Percentiles rank a stretch among this genome's conserved stretches.
phyloP scores from a whole-genome alignment of 2,329 filamentous ascomycete genomes.

The Nemania abortiva region DNA sequence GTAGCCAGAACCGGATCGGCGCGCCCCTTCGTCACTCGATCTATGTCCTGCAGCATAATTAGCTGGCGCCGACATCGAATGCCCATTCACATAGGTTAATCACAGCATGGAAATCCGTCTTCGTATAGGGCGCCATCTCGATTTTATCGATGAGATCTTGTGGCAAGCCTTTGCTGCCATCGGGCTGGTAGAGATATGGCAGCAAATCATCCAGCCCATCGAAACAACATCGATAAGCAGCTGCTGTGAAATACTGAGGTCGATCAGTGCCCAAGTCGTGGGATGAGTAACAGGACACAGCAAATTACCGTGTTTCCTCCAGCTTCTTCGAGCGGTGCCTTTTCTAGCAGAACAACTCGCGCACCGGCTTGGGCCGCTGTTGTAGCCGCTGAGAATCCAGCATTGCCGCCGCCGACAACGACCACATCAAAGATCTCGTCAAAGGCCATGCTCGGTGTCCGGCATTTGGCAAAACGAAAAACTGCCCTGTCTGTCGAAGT shows the following conservation, averaged over 20 bases:
- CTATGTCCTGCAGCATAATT: conserved; percentile 59
- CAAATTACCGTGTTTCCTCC: conserved; percentile 66
- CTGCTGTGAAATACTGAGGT: conserved; percentile 70
- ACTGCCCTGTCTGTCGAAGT: not conserved
- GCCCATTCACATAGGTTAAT: not conserved
- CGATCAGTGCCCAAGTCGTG: not conserved
- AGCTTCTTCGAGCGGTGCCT: conserved; percentile 67
- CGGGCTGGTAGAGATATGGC: conserved; percentile 71
- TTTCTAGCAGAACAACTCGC: conserved; percentile 69
- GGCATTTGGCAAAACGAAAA: not conserved
- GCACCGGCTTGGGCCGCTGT: conserved; percentile 64
- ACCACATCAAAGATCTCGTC: conserved; percentile 55
- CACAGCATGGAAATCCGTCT: conserved; percentile 61
- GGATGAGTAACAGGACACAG: too few relatives aligned
- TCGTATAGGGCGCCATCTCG: conserved; percentile 69
- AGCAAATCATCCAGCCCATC: conserved; percentile 67
- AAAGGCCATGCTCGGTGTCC: conserved; percentile 10
- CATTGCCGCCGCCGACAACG: conserved; percentile 73
- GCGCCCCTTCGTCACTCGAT: conserved; percentile 66
- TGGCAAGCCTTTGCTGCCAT: conserved; percentile 52
- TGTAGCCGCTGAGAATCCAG: conserved; percentile 71
- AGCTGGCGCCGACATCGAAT: not conserved
- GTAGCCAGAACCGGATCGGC: conserved; percentile 63
- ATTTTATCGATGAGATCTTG: conserved; percentile 59
- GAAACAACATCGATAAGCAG: conserved; percentile 70